Conservation (phyloP, 1,284 basidiomycete species). For the Malassezia furfur region DNA sequence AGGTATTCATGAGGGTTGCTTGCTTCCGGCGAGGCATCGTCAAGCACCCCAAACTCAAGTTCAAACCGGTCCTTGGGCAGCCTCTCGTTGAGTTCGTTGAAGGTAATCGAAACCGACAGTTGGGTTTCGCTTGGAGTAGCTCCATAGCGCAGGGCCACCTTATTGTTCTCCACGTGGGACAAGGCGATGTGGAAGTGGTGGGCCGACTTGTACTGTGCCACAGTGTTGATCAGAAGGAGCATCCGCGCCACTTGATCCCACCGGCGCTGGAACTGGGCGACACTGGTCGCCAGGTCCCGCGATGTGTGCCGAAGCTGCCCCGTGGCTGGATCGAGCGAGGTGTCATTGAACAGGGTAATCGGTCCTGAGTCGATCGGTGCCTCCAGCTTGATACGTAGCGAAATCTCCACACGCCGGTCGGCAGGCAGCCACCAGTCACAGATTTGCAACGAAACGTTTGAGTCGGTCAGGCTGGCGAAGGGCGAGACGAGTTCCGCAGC, state of each 20-base stretch:
- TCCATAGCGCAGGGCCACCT: constrained; percentile 1
- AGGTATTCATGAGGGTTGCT: constrained; percentile 8
- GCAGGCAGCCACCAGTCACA: constrained; percentile 14
- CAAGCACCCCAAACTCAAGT: background rate
- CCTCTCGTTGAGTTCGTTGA: background rate
- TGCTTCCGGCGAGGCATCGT: background rate
- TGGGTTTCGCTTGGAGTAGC: background rate
- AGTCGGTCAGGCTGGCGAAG: background rate
- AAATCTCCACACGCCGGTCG: constrained; percentile 7
- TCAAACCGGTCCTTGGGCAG: too few relatives aligned
- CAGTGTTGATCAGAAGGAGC: constrained; percentile 5
- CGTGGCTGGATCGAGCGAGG: background rate
- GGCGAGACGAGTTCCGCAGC: constrained; percentile 2
- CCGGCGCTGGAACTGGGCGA: background rate
- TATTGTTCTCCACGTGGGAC: background rate
- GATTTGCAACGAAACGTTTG: constrained; percentile 9
- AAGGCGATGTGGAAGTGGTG: background rate
- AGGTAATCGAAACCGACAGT: background rate
- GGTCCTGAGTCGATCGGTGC: background rate
- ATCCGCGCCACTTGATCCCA: constrained; percentile 12
- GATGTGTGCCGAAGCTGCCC: constrained; percentile 1
- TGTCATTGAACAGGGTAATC: background rate
- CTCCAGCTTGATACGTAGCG: background rate
- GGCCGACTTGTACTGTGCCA: background rate
- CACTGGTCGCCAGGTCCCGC: background rate